These are phyloP conservation scores for Odontarrhena argentea DNA, from an alignment of 345 rosid genomes.

Conservation along the genomic window DNA sequence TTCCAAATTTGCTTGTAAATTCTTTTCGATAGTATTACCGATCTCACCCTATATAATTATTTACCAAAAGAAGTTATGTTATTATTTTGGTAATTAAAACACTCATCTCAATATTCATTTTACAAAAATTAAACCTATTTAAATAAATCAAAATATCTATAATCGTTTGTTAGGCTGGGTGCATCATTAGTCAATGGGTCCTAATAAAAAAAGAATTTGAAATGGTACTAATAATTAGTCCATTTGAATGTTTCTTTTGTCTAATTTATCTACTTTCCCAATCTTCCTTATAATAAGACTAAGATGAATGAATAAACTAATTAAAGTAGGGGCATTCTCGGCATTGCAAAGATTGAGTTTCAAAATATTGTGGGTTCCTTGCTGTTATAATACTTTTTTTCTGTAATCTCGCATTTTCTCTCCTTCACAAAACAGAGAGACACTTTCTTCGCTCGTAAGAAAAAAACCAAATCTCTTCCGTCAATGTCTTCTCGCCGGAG, in stretches of 20 bases:
- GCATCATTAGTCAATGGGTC: not conserved
- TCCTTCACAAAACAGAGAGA: conserved; percentile 33
- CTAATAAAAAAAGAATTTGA: not conserved
- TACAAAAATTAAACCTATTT: not conserved
- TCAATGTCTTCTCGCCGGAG: conserved; percentile 81
- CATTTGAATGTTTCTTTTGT: not conserved
- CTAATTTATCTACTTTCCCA: not conserved
- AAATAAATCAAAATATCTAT: not conserved
- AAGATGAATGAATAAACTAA: conserved; percentile 26
- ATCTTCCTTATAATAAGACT: not conserved
- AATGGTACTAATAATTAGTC: conserved; percentile 13
- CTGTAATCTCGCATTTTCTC: conserved; percentile 1
- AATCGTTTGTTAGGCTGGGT: not conserved
- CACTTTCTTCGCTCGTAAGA: conserved; percentile 30
- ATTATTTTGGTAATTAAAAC: not conserved
- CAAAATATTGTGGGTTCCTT: conserved; percentile 18
- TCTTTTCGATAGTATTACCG: too few relatives aligned
- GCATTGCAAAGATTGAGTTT: conserved; percentile 1
- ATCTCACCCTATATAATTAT: too few relatives aligned
- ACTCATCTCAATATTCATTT: not conserved
- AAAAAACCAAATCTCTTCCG: conserved; percentile 7
- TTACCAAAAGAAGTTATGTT: too few relatives aligned
- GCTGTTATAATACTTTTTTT: conserved; percentile 30
- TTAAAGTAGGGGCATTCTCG: conserved; percentile 10
- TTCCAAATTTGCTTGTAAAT: too few relatives aligned